Conservation (phyloP, 805 yeast species). For the Candida nanaspora region DNA sequence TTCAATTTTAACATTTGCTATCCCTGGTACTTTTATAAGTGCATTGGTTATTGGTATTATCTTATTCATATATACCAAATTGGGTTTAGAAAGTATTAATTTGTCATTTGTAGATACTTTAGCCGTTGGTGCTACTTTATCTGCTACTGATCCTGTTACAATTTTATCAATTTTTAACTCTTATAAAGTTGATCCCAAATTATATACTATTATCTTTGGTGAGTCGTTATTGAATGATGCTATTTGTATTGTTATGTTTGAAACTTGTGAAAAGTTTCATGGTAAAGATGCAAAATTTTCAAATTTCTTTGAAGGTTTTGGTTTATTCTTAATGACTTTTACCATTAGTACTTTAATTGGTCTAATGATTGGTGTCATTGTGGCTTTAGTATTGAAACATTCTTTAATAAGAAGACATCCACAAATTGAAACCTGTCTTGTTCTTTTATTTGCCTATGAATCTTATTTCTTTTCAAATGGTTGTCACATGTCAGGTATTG, state of each 20-base stretch:
- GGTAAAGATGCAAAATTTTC: slow-evolving; percentile 72
- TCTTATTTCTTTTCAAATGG: slow-evolving; percentile 97
- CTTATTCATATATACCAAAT: slow-evolving; percentile 79
- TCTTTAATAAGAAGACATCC: slow-evolving; percentile 91
- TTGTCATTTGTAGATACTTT: slow-evolving; percentile 95
- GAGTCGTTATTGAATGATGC: slow-evolving; percentile 95
- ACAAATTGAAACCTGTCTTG: slow-evolving; percentile 93
- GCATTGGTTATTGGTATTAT: slow-evolving; percentile 88
- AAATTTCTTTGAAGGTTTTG: slow-evolving; percentile 88
- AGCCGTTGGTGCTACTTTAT: slow-evolving; percentile 94
- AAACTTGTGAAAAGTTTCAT: slow-evolving; percentile 93
- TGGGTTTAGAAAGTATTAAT: slow-evolving; percentile 83
- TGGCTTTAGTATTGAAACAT: slow-evolving; percentile 86
- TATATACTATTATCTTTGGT: slow-evolving; percentile 95
- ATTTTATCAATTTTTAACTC: slow-evolving; percentile 94
- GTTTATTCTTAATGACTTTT: slow-evolving; percentile 87
- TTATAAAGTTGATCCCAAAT: slow-evolving; percentile 95
- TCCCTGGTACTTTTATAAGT: slow-evolving; percentile 92
- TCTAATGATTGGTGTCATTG: slow-evolving; percentile 75
- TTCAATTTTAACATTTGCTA: slow-evolving; percentile 87
- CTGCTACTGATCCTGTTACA: slow-evolving; percentile 98
- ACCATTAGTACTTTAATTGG: slow-evolving; percentile 89
- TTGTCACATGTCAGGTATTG: slow-evolving; percentile 99
- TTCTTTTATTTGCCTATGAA: slow-evolving; percentile 85
- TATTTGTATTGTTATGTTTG: slow-evolving; percentile 97